These are phyloP conservation scores for Barnettozyma sucrosica DNA, from an alignment of 805 yeast species.

Conservation along the genomic window DNA sequence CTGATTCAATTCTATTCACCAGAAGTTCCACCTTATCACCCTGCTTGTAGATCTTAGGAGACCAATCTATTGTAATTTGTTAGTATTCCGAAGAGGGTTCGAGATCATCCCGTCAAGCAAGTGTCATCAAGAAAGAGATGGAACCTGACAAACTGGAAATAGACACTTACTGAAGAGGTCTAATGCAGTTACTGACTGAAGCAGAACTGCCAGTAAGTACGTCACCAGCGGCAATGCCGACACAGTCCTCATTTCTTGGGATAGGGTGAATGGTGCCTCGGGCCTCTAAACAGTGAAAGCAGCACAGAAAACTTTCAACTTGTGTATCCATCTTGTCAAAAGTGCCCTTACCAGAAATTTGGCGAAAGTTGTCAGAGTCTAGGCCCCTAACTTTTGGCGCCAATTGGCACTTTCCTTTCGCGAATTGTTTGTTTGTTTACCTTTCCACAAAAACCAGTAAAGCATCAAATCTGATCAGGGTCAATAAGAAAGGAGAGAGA, in stretches of 20 bases:
- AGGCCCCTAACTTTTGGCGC: slow-evolving; percentile 1
- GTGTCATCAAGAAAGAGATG: background rate
- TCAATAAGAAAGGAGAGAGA: background rate
- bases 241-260: background rate
- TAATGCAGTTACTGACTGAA: slow-evolving; percentile 11
- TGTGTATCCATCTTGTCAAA: background rate
- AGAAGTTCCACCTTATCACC: slow-evolving; percentile 64
- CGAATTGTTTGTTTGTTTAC: background rate
- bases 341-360: background rate
- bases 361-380: background rate
- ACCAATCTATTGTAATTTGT: slow-evolving; percentile 26
- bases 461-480: background rate
- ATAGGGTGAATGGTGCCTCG: background rate
- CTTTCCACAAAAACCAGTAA: background rate
- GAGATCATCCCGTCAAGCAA: background rate
- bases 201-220: slow-evolving; percentile 2
- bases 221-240: background rate
- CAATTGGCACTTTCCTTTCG: background rate
- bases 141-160: background rate
- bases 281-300: background rate
- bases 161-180: slow-evolving; percentile 22
- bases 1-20: slow-evolving; percentile 76
- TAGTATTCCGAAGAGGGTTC: background rate
- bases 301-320: background rate
- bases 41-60: slow-evolving; percentile 31